Evolutionary conservation across 441 rosid species (phyloP).

Genomic region (Pelargonium exstipulatum): DNA sequence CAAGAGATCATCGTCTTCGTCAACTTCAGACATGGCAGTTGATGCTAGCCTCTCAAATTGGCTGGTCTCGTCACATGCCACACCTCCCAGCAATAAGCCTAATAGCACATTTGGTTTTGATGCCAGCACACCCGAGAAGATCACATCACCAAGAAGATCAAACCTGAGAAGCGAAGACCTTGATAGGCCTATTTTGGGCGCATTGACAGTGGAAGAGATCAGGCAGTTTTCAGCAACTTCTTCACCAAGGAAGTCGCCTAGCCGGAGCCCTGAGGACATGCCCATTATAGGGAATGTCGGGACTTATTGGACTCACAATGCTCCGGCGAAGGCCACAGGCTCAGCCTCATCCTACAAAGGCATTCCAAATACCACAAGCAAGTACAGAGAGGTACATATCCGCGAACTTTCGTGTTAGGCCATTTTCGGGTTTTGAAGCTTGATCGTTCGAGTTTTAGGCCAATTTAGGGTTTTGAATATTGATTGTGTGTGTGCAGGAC

Average conservation of each 20-base stretch:
- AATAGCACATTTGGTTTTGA: background rate
- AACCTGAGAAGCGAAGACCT: conserved; percentile 18
- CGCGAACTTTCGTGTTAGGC: background rate
- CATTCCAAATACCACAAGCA: conserved; percentile 25
- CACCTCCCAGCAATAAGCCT: too few relatives aligned
- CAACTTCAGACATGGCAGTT: conserved; percentile 37
- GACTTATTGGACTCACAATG: conserved; percentile 19
- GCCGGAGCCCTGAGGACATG: conserved; percentile 22
- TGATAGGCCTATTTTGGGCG: conserved; percentile 24
- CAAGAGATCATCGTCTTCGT: conserved; percentile 15
- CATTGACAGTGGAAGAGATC: conserved; percentile 21
- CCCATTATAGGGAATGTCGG: conserved; percentile 24
- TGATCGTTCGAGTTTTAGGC: background rate
- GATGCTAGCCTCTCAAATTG: conserved; percentile 94
- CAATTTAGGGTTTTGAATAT: background rate
- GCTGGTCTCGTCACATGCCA: conserved; percentile 45
- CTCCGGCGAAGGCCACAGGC: background rate
- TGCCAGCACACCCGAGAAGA: background rate
- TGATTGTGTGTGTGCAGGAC: conserved; percentile 16
- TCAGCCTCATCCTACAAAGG: conserved; percentile 22
- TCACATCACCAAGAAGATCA: conserved; percentile 6
- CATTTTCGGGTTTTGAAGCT: background rate
- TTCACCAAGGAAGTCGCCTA: conserved; percentile 21
- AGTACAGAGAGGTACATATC: conserved; percentile 21
- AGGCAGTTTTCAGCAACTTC: conserved; percentile 20